Conservation (phyloP, 176 grass and related monocot species). For the Phyllostachys edulis region DNA sequence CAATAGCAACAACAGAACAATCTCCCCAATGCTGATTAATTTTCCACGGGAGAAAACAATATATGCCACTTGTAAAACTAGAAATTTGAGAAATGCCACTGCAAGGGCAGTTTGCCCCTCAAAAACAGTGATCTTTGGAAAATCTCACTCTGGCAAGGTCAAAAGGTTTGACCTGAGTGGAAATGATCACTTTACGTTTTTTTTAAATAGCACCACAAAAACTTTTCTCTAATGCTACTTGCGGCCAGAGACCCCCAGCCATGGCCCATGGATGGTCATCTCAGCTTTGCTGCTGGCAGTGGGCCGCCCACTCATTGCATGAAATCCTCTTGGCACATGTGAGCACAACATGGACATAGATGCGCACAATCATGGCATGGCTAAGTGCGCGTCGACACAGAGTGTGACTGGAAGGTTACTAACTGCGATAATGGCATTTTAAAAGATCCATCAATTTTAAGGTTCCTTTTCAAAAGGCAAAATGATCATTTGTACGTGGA, state of each 20-base stretch:
- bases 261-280: background rate
- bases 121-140: background rate
- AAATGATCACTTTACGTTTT: background rate
- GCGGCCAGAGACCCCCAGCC: background rate
- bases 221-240: background rate
- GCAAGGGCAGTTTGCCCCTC: background rate
- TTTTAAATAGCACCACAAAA: background rate
- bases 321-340: background rate
- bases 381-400: background rate
- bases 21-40: background rate
- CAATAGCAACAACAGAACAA: background rate
- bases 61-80: background rate
- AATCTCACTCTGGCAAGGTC: background rate
- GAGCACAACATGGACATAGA: background rate
- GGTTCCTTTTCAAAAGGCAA: background rate
- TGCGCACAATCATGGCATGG: background rate
- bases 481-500: conserved; percentile 6
- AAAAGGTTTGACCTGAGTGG: background rate
- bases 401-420: background rate
- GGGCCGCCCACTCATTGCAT: too few relatives aligned
- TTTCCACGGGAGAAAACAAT: background rate
- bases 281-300: background rate
- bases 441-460: conserved; percentile 1
- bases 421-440: background rate
- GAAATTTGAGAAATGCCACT: background rate